A percentile compares a stretch with the other conserved stretches of the same genome.
phyloP scores from a whole-genome alignment of 495 filamentous ascomycete species.

The Choiromyces venosus region DNA sequence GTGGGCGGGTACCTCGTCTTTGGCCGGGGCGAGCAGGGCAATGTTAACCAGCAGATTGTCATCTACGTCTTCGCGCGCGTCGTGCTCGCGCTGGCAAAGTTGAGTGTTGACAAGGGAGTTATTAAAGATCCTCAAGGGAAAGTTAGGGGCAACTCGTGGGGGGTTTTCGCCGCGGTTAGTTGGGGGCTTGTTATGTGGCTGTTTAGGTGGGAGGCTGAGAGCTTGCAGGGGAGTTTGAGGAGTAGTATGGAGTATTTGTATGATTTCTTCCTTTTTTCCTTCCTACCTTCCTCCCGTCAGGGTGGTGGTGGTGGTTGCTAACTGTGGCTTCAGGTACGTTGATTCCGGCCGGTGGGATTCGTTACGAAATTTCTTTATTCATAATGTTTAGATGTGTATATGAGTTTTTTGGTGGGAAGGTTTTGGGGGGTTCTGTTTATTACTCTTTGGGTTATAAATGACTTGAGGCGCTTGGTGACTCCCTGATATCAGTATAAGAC shows the following conservation, averaged over 20 bases:
- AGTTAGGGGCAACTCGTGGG: slow-evolving; percentile 71
- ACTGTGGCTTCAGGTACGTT: slow-evolving; percentile 22
- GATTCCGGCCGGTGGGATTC: slow-evolving; percentile 33
- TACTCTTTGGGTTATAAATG: background rate
- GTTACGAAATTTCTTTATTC: slow-evolving; percentile 29
- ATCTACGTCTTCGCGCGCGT: slow-evolving; percentile 96
- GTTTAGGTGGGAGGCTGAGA: slow-evolving; percentile 85
- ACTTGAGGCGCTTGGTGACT: background rate
- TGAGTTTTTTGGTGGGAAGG: background rate
- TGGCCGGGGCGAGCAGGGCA: slow-evolving; percentile 69
- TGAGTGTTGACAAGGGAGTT: slow-evolving; percentile 57
- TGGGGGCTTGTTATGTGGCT: slow-evolving; percentile 96
- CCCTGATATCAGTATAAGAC: background rate
- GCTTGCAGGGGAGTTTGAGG: slow-evolving; percentile 78
- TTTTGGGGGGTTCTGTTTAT: background rate
- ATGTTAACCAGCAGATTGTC: slow-evolving; percentile 94
- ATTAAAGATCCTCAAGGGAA: slow-evolving; percentile 33
- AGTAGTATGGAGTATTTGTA: slow-evolving; percentile 99
- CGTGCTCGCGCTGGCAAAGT: slow-evolving; percentile 71
- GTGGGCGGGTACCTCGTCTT: slow-evolving; percentile 91
- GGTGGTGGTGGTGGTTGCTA: slow-evolving; percentile 1
- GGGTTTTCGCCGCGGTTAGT: slow-evolving; percentile 76
- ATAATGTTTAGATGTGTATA: slow-evolving; percentile 27
- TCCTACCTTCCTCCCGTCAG: background rate
- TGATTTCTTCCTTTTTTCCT: slow-evolving; percentile 33